These are phyloP conservation scores for Irpex rosettiformis DNA, from an alignment of 1,284 basidiomycete species.

Conservation along the genomic window DNA sequence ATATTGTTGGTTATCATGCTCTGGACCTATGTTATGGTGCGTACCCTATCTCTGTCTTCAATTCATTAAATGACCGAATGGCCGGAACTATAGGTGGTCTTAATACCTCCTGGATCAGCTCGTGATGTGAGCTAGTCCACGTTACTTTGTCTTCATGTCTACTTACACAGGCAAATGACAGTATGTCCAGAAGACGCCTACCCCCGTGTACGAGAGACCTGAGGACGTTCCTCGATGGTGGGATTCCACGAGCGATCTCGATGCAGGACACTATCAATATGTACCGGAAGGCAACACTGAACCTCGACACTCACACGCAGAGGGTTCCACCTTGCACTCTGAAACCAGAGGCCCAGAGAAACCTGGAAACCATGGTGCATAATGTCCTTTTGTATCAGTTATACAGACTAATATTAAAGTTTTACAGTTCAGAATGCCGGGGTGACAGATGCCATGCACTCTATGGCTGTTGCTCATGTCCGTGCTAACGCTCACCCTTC, in stretches of 20 bases:
- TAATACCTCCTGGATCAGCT: conserved; percentile 69
- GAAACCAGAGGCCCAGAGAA: conserved; percentile 6
- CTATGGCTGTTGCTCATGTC: conserved; percentile 20
- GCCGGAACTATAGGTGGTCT: conserved; percentile 44
- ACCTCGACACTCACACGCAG: not conserved
- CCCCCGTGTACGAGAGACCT: conserved; percentile 21
- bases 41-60: conserved; percentile 11
- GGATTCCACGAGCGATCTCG: conserved; percentile 24
- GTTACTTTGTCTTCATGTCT: too few relatives aligned
- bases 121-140: conserved; percentile 47
- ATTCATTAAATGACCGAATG: not conserved
- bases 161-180: conserved; percentile 10
- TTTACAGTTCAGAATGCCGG: conserved; percentile 20
- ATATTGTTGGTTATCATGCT: conserved; percentile 65
- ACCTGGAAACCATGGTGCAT: conserved; percentile 5
- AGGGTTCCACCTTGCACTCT: conserved; percentile 8
- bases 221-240: conserved; percentile 22
- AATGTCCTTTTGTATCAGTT: not conserved
- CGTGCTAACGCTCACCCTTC: conserved; percentile 7
- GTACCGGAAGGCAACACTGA: not conserved
- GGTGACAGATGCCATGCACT: conserved; percentile 24
- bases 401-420: not conserved
- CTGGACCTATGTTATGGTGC: conserved; percentile 70
- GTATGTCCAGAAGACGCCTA: conserved; percentile 28
- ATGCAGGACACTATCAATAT: conserved; percentile 19